Conservation (phyloP, 176 grass and related monocot genomes). For the Neostapfia colusana region DNA sequence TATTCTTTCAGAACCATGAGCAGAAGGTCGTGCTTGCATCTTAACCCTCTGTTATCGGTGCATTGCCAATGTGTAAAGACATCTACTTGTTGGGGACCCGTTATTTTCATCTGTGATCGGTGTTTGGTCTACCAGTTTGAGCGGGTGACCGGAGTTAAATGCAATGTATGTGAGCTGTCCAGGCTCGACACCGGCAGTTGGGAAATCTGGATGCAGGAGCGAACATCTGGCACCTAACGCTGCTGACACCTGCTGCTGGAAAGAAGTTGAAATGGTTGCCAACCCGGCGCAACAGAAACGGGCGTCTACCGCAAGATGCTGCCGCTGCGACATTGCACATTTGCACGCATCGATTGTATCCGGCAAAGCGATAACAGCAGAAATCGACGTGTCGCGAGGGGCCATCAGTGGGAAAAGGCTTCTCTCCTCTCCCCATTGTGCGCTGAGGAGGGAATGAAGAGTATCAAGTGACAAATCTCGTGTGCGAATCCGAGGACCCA, state of each 20-base stretch:
- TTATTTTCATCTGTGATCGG: neutral
- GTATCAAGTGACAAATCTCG: conserved; percentile 20
- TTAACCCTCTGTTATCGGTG: neutral
- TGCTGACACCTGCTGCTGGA: conserved; percentile 8
- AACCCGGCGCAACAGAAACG: neutral
- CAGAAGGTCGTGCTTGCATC: neutral
- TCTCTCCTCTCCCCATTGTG: neutral
- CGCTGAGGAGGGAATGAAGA: neutral
- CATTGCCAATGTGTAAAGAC: neutral
- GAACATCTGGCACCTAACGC: conserved; percentile 25
- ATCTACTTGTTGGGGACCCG: too few species aligned
- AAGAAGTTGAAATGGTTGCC: neutral
- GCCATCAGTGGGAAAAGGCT: neutral
- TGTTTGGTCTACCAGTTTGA: neutral
- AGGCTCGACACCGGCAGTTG: neutral
- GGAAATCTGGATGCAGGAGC: neutral
- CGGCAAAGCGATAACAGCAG: conserved; percentile 15
- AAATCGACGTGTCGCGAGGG: neutral
- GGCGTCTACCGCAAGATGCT: neutral
- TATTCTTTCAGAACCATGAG: neutral
- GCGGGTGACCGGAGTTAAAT: neutral
- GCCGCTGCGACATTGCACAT: neutral
- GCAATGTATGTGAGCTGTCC: conserved; percentile 15
- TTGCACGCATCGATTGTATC: neutral
- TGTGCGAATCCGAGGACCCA: conserved; percentile 36